Evolutionary conservation across 1,284 basidiomycete genomes (phyloP).

Genomic region (Naganishia albida): DNA sequence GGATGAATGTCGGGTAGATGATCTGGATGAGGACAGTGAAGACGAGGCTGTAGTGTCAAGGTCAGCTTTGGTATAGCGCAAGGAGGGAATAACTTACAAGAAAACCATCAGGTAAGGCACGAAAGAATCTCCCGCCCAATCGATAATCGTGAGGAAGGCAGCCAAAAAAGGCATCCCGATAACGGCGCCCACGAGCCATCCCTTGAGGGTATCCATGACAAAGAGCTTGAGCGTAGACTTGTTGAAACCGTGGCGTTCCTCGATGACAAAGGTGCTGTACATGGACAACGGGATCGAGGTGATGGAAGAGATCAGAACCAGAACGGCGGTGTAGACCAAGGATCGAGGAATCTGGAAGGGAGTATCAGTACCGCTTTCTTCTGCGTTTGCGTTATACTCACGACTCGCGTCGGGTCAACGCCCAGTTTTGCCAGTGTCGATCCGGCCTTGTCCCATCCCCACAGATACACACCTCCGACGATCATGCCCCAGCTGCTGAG

Average conservation of each 20-base stretch:
- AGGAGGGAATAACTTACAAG: slow-evolving; percentile 57
- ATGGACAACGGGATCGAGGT: slow-evolving; percentile 71
- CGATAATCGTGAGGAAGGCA: slow-evolving; percentile 82
- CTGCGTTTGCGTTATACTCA: slow-evolving; percentile 34
- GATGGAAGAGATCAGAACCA: slow-evolving; percentile 68
- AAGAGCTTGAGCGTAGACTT: slow-evolving; percentile 80
- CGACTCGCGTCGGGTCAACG: slow-evolving; percentile 41
- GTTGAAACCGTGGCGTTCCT: slow-evolving; percentile 96
- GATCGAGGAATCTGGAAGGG: slow-evolving; percentile 73
- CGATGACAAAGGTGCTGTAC: slow-evolving; percentile 90
- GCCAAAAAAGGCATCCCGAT: slow-evolving; percentile 88
- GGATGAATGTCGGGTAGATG: slow-evolving; percentile 85
- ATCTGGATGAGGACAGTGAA: slow-evolving; percentile 85
- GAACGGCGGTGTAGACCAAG: slow-evolving; percentile 70
- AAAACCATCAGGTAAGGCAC: slow-evolving; percentile 87
- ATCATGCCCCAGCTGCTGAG: slow-evolving; percentile 70
- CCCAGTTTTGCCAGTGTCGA: slow-evolving; percentile 59
- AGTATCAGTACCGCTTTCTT: slow-evolving; percentile 26
- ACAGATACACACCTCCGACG: slow-evolving; percentile 74
- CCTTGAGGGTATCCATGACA: slow-evolving; percentile 76
- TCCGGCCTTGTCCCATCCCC: slow-evolving; percentile 44
- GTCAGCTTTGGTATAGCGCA: slow-evolving; percentile 29
- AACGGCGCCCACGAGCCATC: slow-evolving; percentile 69
- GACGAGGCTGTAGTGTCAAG: slow-evolving; percentile 59
- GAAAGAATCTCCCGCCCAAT: slow-evolving; percentile 87